A percentile compares a stretch with the other conserved stretches of the same genome.
Evolutionary conservation across 2,329 filamentous ascomycete species (phyloP).

Genomic region (Cryphonectria radicalis): DNA sequence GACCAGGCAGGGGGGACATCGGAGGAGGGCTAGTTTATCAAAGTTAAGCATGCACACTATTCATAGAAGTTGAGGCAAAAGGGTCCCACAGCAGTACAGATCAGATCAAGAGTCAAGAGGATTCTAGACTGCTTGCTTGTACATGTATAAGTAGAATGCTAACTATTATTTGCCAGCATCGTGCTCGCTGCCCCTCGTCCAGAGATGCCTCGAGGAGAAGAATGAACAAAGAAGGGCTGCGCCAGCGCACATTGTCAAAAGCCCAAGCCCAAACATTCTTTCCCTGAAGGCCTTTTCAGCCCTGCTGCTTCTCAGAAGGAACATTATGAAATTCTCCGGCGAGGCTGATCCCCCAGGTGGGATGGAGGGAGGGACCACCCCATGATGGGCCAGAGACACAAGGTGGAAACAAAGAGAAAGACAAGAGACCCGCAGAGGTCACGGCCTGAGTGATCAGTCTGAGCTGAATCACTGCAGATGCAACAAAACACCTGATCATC

Average conservation of each 20-base stretch:
- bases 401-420: too few relatives aligned
- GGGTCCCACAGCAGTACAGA: background rate
- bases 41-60: background rate
- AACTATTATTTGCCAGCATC: background rate
- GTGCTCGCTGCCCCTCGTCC: background rate
- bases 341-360: background rate
- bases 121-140: background rate
- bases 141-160: background rate
- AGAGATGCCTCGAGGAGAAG: background rate
- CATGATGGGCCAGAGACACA: too few relatives aligned
- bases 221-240: background rate
- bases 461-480: background rate
- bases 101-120: background rate
- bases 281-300: background rate
- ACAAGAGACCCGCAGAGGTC: background rate
- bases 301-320: background rate
- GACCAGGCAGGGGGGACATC: background rate
- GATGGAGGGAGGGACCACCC: background rate
- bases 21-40: background rate
- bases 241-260: background rate
- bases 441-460: background rate
- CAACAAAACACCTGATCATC: background rate
- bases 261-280: background rate
- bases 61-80: background rate
- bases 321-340: background rate